phyloP scores from a whole-genome alignment of 2,329 filamentous ascomycete genomes.

The Gaeumannomyces sp. region DNA sequence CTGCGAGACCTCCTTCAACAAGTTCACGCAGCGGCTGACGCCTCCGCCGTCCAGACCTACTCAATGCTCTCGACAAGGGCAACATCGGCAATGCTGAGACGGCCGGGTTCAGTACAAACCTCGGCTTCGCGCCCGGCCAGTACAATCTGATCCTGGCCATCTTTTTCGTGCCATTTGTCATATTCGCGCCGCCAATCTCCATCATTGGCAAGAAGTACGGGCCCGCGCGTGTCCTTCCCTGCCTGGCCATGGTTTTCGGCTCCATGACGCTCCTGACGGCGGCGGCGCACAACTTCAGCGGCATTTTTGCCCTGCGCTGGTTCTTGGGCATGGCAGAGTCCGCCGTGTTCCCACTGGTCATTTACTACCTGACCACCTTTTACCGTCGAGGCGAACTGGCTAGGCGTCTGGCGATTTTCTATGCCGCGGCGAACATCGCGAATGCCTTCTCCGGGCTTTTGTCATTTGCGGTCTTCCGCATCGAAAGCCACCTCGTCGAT shows the following conservation, averaged over 20 bases:
- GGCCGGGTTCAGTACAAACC: slow-evolving; percentile 41
- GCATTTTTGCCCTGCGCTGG: slow-evolving; percentile 62
- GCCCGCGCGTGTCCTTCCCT: slow-evolving; percentile 54
- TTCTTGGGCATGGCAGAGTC: slow-evolving; percentile 64
- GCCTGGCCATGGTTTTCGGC: slow-evolving; percentile 62
- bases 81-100: slow-evolving; percentile 49
- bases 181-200: slow-evolving; percentile 58
- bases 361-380: slow-evolving; percentile 53
- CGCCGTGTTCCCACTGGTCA: slow-evolving; percentile 64
- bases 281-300: slow-evolving; percentile 52
- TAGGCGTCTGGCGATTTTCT: slow-evolving; percentile 61
- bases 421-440: slow-evolving; percentile 12
- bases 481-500: slow-evolving; percentile 30
- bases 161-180: slow-evolving; percentile 68
- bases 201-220: slow-evolving; percentile 66
- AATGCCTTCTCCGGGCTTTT: slow-evolving; percentile 58
- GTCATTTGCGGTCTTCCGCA: slow-evolving; percentile 42
- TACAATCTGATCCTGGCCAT: slow-evolving; percentile 65
- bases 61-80: slow-evolving; percentile 23
- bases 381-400: slow-evolving; percentile 67
- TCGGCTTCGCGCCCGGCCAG: slow-evolving; percentile 54
- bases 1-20: slow-evolving; percentile 15
- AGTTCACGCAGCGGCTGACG: slow-evolving; percentile 15
- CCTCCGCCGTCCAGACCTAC: not conserved
- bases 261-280: slow-evolving; percentile 55